These are phyloP conservation scores for Colletotrichum sp. DNA, from an alignment of 2,329 filamentous ascomycete genomes.

Conservation along the genomic window DNA sequence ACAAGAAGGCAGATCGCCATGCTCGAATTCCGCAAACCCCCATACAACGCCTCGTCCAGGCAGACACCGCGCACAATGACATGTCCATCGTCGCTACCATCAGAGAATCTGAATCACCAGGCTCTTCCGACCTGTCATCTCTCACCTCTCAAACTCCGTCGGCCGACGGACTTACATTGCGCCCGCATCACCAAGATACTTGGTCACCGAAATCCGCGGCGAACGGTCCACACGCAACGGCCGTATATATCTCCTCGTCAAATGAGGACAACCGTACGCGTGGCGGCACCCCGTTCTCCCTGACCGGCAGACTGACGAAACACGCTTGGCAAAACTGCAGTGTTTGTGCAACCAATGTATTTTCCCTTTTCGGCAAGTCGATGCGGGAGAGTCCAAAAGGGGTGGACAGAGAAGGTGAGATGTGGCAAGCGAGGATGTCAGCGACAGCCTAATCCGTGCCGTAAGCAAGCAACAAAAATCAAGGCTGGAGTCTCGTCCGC, in stretches of 20 bases:
- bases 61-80: background rate
- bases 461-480: background rate
- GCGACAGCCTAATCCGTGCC: background rate
- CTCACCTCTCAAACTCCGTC: background rate
- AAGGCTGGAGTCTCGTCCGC: background rate
- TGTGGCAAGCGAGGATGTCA: background rate
- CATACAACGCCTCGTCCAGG: background rate
- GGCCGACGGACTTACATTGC: background rate
- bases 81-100: background rate
- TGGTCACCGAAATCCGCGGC: background rate
- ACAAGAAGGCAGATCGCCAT: background rate
- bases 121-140: background rate
- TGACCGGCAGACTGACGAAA: background rate
- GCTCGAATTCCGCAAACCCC: background rate
- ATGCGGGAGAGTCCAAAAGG: background rate
- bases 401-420: background rate
- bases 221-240: background rate
- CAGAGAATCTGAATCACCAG: background rate
- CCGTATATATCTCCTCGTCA: background rate
- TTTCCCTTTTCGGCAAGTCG: background rate
- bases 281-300: background rate
- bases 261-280: background rate
- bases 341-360: background rate
- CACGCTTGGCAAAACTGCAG: background rate
- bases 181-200: background rate